Conservation (phyloP, 306 rosid genomes). For the Vigna nakashimae region DNA sequence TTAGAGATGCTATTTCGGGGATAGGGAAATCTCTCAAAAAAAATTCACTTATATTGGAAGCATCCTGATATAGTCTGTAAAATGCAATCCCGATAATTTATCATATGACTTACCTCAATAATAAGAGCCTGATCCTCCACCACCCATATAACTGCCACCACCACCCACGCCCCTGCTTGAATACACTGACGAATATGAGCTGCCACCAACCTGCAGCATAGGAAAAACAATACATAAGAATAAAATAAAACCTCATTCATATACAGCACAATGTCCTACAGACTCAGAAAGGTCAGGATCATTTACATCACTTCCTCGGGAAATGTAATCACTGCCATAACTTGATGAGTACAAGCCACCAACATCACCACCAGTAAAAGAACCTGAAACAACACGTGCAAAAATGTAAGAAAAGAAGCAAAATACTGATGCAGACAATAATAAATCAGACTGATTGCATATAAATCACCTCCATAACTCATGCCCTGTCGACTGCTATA, state of each 20-base stretch:
- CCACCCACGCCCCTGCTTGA: slow-evolving; percentile 82
- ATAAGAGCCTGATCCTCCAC: slow-evolving; percentile 90
- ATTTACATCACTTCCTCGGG: slow-evolving; percentile 94
- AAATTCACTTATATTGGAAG: slow-evolving; percentile 22
- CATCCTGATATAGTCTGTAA: slow-evolving; percentile 14
- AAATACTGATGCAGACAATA: slow-evolving; percentile 21
- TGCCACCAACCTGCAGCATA: slow-evolving; percentile 76
- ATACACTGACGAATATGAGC: slow-evolving; percentile 90
- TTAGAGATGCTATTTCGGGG: slow-evolving; percentile 58
- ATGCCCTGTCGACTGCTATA: slow-evolving; percentile 80
- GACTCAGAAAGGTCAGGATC: slow-evolving; percentile 37
- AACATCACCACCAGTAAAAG: slow-evolving; percentile 71
- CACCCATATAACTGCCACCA: slow-evolving; percentile 86
- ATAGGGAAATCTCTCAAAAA: slow-evolving; percentile 44
- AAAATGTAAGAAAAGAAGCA: slow-evolving; percentile 29
- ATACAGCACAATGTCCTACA: background rate
- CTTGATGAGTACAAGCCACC: slow-evolving; percentile 96
- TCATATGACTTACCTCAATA: slow-evolving; percentile 73
- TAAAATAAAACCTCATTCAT: background rate
- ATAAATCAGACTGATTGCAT: slow-evolving; percentile 24
- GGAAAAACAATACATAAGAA: slow-evolving; percentile 37
- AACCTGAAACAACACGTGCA: slow-evolving; percentile 60
- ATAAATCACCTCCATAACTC: slow-evolving; percentile 61
- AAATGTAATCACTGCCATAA: slow-evolving; percentile 85
- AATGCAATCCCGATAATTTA: slow-evolving; percentile 24